Evolutionary conservation across 2,329 filamentous ascomycete species (phyloP).

Genomic region (Ophiostoma populinum): DNA sequence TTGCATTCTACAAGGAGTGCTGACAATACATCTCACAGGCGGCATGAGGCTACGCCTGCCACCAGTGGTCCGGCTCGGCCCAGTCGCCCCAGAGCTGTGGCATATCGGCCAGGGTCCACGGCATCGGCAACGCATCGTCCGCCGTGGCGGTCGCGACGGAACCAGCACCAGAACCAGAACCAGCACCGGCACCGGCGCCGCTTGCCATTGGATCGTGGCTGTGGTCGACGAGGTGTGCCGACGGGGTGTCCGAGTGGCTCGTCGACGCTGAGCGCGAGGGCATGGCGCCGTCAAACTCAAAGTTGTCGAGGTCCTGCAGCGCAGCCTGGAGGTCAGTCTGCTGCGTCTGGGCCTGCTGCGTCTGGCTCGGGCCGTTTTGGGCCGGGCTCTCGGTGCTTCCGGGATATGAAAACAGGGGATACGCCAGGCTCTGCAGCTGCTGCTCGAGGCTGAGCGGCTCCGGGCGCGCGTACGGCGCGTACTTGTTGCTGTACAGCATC

Average conservation of each 20-base stretch:
- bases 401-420: too few species aligned
- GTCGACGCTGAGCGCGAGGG: slow-evolving; percentile 2
- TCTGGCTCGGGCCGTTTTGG: neutral
- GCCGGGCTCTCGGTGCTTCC: neutral
- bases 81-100: slow-evolving; percentile 8
- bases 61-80: slow-evolving; percentile 7
- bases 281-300: neutral
- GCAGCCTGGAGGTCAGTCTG: neutral
- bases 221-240: too few species aligned
- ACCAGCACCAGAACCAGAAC: too few species aligned
- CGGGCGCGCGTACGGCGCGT: neutral
- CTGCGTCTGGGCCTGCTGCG: neutral
- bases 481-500: too few species aligned
- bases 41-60: slow-evolving; percentile 3
- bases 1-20: too few species aligned
- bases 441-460: neutral
- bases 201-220: too few species aligned
- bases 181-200: too few species aligned
- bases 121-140: slow-evolving; percentile 5
- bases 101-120: slow-evolving; percentile 7
- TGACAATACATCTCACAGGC: too few species aligned
- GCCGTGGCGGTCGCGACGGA: neutral
- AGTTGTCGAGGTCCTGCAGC: neutral
- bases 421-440: neutral
- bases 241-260: slow-evolving; percentile 8